phyloP scores from a whole-genome alignment of 495 filamentous ascomycete species.

The Hypoxylon rickii region DNA sequence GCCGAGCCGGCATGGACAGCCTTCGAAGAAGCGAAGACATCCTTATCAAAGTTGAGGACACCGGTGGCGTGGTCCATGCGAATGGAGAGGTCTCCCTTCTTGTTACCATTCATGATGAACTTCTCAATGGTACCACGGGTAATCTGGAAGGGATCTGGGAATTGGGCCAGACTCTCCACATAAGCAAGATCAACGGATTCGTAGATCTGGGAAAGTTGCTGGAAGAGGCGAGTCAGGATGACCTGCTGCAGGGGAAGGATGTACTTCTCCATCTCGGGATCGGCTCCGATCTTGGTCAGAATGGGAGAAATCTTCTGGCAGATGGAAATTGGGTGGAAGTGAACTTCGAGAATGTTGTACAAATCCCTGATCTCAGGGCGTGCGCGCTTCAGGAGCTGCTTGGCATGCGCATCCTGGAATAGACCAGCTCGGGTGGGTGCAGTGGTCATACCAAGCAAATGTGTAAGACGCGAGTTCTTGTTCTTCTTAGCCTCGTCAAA shows the following conservation, averaged over 20 bases:
- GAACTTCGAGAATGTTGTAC: constrained; percentile 97
- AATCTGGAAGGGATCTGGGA: constrained; percentile 96
- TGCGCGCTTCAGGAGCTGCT: constrained; percentile 87
- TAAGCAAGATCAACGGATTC: constrained; percentile 95
- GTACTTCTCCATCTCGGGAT: constrained; percentile 96
- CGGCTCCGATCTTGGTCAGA: constrained; percentile 87
- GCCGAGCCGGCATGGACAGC: constrained; percentile 83
- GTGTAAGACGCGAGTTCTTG: constrained; percentile 96
- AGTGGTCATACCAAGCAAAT: constrained; percentile 88
- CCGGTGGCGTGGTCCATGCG: constrained; percentile 94
- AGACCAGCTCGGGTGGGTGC: constrained; percentile 86
- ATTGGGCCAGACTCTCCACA: constrained; percentile 90
- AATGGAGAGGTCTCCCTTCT: constrained; percentile 97
- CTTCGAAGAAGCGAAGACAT: constrained; percentile 97
- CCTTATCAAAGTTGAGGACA: constrained; percentile 94
- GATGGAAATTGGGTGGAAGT: constrained; percentile 98
- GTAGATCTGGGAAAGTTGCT: constrained; percentile 98
- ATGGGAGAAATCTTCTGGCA: constrained; percentile 99
- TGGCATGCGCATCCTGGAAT: constrained; percentile 94
- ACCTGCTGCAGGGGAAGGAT: constrained; percentile 94
- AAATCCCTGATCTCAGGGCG: constrained; percentile 92
- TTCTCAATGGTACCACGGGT: constrained; percentile 92
- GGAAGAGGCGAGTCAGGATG: constrained; percentile 96
- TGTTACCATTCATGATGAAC: constrained; percentile 99
- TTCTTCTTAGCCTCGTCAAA: constrained; percentile 97